phyloP scores from a whole-genome alignment of 2,329 filamentous ascomycete genomes.

The Blastomyces gilchristii region DNA sequence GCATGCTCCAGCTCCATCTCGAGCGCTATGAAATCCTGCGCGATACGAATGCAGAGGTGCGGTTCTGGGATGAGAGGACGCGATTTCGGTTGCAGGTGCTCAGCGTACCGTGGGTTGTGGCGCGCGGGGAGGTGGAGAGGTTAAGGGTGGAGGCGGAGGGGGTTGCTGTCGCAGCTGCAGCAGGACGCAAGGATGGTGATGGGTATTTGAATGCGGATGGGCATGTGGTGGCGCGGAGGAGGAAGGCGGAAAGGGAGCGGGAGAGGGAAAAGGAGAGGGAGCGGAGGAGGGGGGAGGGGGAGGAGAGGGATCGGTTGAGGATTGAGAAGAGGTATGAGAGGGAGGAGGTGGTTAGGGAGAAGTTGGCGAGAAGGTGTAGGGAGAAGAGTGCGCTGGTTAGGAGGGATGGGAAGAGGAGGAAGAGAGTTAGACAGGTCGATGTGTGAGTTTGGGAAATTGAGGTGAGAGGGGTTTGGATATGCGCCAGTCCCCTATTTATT shows the following conservation, averaged over 20 bases:
- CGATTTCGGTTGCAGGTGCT: constrained; percentile 43
- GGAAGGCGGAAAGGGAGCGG: constrained; percentile 33
- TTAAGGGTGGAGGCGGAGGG: constrained; percentile 33
- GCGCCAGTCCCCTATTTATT: neutral
- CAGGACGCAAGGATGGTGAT: constrained; percentile 32
- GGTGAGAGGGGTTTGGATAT: neutral
- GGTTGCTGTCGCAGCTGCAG: constrained; percentile 23
- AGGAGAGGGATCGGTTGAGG: constrained; percentile 26
- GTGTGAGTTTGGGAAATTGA: neutral
- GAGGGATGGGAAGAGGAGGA: constrained; percentile 17
- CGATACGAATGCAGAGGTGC: constrained; percentile 46
- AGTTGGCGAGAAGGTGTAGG: constrained; percentile 24
- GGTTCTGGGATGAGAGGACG: constrained; percentile 43
- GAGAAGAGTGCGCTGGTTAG: constrained; percentile 22
- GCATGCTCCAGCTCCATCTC: constrained; percentile 43
- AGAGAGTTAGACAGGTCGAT: neutral
- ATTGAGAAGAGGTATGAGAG: constrained; percentile 25
- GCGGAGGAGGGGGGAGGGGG: constrained; percentile 30
- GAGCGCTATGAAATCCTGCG: constrained; percentile 42
- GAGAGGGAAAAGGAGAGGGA: constrained; percentile 29
- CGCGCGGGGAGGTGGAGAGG: constrained; percentile 32
- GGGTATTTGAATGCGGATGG: constrained; percentile 34
- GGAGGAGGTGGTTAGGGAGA: constrained; percentile 34
- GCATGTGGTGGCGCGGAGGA: constrained; percentile 34
- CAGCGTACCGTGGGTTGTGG: constrained; percentile 44